Evolutionary conservation across 768 basidiomycete genomes (phyloP).

Genomic region (Russula emetica): DNA sequence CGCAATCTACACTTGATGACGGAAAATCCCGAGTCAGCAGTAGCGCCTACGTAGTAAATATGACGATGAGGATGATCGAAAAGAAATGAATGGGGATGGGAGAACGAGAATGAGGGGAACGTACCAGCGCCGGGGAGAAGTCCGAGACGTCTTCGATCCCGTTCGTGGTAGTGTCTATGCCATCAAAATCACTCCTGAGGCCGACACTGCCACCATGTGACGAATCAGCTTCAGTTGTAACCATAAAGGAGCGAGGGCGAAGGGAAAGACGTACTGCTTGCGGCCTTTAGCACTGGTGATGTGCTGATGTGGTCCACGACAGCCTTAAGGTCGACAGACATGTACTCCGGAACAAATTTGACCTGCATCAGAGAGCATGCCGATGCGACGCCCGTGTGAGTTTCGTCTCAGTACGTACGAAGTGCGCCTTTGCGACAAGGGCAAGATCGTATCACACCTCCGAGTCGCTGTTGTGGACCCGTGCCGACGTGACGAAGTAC

Average conservation of each 20-base stretch:
- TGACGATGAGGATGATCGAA: background rate
- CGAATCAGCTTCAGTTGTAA: slow-evolving; percentile 11
- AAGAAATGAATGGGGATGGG: background rate
- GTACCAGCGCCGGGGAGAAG: slow-evolving; percentile 58
- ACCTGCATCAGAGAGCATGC: slow-evolving; percentile 44
- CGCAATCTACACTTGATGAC: slow-evolving; percentile 55
- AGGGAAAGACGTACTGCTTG: slow-evolving; percentile 50
- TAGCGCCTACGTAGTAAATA: background rate
- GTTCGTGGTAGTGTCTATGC: slow-evolving; percentile 59
- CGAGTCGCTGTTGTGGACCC: slow-evolving; percentile 70
- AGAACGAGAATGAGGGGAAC: background rate
- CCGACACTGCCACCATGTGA: slow-evolving; percentile 54
- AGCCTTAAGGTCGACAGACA: slow-evolving; percentile 53
- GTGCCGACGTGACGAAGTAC: slow-evolving; percentile 69
- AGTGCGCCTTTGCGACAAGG: background rate
- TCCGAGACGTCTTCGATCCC: slow-evolving; percentile 90
- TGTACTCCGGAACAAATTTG: slow-evolving; percentile 71
- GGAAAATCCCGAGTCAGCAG: background rate
- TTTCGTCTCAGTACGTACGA: background rate
- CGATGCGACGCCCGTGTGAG: background rate
- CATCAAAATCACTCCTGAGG: slow-evolving; percentile 80
- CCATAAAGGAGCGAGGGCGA: background rate
- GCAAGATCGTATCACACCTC: slow-evolving; percentile 59
- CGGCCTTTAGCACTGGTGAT: slow-evolving; percentile 70
- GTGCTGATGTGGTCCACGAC: slow-evolving; percentile 87